Percentiles rank a stretch among this genome's conserved stretches.
Evolutionary conservation across 352 stramenopile genomes (phyloP).

Genomic region (Phytophthora hybrid): DNA sequence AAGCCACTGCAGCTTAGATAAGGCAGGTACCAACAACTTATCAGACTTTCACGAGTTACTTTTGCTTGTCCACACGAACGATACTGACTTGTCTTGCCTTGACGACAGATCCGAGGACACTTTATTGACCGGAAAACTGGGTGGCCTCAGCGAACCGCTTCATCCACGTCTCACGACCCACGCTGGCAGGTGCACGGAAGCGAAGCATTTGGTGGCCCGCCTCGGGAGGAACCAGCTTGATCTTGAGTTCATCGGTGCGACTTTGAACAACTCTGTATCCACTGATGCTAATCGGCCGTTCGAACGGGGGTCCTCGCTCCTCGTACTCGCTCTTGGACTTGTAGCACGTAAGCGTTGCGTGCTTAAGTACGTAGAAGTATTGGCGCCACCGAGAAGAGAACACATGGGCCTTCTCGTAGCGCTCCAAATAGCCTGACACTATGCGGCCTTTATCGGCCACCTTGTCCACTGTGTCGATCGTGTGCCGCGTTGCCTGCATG

Average conservation of each 20-base stretch:
- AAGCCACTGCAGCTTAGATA: conserved; percentile 39
- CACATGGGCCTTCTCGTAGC: conserved; percentile 76
- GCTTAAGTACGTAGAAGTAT: conserved; percentile 81
- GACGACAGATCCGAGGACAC: not conserved
- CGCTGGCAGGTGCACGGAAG: conserved; percentile 75
- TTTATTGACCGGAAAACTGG: conserved; percentile 51
- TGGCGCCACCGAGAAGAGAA: conserved; percentile 83
- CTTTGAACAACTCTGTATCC: conserved; percentile 77
- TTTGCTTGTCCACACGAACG: conserved; percentile 7
- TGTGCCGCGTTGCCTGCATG: conserved; percentile 79
- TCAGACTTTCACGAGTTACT: conserved; percentile 18
- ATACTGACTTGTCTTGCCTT: conserved; percentile 1
- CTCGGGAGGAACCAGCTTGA: conserved; percentile 78
- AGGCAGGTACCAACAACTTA: conserved; percentile 8
- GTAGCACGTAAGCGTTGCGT: conserved; percentile 72
- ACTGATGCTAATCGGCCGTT: conserved; percentile 61
- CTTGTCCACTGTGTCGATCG: conserved; percentile 81
- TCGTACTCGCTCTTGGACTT: conserved; percentile 81
- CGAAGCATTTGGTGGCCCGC: conserved; percentile 69
- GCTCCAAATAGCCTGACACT: conserved; percentile 76
- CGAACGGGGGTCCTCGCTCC: conserved; percentile 61
- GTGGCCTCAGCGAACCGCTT: conserved; percentile 79
- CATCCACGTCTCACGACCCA: conserved; percentile 80
- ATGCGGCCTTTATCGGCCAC: conserved; percentile 71
- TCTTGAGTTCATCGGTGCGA: conserved; percentile 83